phyloP scores from a whole-genome alignment of 345 rosid genomes.

The Rubroshorea leprosula region DNA sequence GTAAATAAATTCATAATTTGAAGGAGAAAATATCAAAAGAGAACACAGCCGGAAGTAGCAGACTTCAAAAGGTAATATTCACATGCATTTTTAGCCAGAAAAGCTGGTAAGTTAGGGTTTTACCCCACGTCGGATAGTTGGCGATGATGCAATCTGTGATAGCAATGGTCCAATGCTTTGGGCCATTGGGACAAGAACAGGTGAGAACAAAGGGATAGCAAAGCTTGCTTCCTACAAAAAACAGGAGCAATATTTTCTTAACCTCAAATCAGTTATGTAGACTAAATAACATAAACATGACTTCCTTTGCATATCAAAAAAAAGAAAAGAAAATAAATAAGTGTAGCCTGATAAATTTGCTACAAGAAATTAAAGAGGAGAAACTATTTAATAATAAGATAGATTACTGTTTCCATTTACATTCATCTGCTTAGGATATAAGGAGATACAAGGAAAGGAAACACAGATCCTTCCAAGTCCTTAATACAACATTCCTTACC shows the following conservation, averaged over 20 bases:
- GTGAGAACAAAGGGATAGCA: constrained; percentile 93
- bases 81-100: constrained; percentile 9
- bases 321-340: too few relatives aligned
- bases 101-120: constrained; percentile 15
- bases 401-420: too few relatives aligned
- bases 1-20: not conserved
- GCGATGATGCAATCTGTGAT: constrained; percentile 66
- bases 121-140: constrained; percentile 87
- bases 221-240: constrained; percentile 77
- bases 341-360: too few relatives aligned
- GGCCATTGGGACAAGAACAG: constrained; percentile 86
- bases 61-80: constrained; percentile 5
- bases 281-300: too few relatives aligned
- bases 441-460: too few relatives aligned
- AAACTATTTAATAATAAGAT: too few relatives aligned
- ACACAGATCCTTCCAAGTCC: too few relatives aligned
- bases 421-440: too few relatives aligned
- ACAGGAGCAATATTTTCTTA: constrained; percentile 14
- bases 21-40: not conserved
- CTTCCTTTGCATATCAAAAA: too few relatives aligned
- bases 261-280: not conserved
- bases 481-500: too few relatives aligned
- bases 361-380: too few relatives aligned
- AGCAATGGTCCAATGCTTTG: constrained; percentile 88
- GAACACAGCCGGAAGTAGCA: not conserved